A percentile compares a stretch with the other conserved stretches of the same genome.
phyloP scores from a whole-genome alignment of 768 basidiomycete genomes.

The Leccinum barrowsii region DNA sequence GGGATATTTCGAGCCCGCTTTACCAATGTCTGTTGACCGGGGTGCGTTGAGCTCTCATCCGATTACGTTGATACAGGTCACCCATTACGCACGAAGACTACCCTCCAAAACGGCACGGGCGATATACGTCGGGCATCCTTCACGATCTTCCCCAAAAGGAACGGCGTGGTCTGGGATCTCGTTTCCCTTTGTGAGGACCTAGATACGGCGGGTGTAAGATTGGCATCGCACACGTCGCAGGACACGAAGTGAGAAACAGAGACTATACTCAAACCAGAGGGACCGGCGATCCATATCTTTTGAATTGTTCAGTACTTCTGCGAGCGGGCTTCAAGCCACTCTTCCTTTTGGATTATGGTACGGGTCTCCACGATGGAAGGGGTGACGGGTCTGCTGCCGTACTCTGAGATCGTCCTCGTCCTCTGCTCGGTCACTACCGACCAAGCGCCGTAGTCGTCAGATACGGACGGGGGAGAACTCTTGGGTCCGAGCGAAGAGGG shows the following conservation, averaged over 20 bases:
- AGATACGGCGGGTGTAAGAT: background rate
- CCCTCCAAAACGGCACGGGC: conserved; percentile 33
- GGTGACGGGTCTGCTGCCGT: conserved; percentile 14
- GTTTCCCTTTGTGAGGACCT: conserved; percentile 30
- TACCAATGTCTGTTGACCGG: conserved; percentile 32
- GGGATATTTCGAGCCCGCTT: conserved; percentile 29
- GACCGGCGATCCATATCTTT: conserved; percentile 24
- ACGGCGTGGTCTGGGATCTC: conserved; percentile 33
- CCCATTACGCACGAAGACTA: conserved; percentile 22
- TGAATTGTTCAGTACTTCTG: conserved; percentile 28
- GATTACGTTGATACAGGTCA: background rate
- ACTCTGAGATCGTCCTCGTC: conserved; percentile 17
- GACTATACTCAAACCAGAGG: conserved; percentile 30
- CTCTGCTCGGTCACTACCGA: conserved; percentile 5
- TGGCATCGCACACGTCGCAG: background rate
- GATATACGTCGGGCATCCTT: conserved; percentile 25
- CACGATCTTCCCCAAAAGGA: conserved; percentile 32
- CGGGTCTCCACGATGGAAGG: conserved; percentile 10
- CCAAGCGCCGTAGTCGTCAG: conserved; percentile 4
- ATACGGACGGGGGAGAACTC: conserved; percentile 9
- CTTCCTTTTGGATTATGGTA: conserved; percentile 20
- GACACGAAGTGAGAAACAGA: background rate
- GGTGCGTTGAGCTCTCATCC: background rate
- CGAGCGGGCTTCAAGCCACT: conserved; percentile 29
- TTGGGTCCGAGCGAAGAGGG: background rate